Evolutionary conservation across 257 asterid species (phyloP).

Genomic region (Anisodus tanguticus): DNA sequence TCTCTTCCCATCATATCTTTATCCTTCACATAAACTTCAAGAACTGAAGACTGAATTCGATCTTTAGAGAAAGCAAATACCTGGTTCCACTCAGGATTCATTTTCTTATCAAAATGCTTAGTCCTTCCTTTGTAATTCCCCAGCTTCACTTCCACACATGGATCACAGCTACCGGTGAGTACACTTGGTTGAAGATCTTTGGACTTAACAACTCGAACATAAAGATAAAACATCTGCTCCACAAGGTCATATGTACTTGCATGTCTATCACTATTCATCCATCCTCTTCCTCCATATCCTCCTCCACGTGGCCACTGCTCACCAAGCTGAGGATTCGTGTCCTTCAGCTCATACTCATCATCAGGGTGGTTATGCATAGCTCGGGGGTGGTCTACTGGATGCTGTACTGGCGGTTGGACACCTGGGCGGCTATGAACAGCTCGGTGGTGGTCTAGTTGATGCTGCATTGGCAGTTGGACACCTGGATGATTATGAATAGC

Average conservation of each 20-base stretch:
- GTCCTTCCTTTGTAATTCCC: constrained; percentile 80
- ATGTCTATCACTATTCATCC: constrained; percentile 61
- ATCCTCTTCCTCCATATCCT: constrained; percentile 49
- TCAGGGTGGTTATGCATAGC: constrained; percentile 40
- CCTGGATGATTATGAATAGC: constrained; percentile 15
- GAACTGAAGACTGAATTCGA: constrained; percentile 61
- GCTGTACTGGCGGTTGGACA: constrained; percentile 44
- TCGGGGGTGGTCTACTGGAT: constrained; percentile 36
- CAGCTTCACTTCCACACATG: constrained; percentile 75
- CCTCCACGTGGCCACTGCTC: constrained; percentile 54
- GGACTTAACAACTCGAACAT: constrained; percentile 73
- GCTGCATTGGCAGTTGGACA: constrained; percentile 47
- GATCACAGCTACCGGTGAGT: constrained; percentile 54
- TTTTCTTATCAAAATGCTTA: constrained; percentile 49
- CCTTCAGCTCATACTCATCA: constrained; percentile 66
- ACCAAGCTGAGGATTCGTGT: constrained; percentile 58
- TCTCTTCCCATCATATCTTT: constrained; percentile 67
- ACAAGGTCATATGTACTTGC: constrained; percentile 67
- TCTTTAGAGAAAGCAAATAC: constrained; percentile 82
- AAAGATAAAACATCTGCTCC: constrained; percentile 75
- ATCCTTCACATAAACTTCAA: constrained; percentile 69
- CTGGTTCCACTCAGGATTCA: constrained; percentile 79
- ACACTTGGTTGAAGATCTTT: constrained; percentile 56
- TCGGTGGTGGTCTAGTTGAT: constrained; percentile 36
- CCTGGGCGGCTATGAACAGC: constrained; percentile 37